Evolutionary conservation across 495 filamentous ascomycete species (phyloP), one percentile per base, ranked within the genome.

Genomic region (Cudoniella acicularis): DNA sequence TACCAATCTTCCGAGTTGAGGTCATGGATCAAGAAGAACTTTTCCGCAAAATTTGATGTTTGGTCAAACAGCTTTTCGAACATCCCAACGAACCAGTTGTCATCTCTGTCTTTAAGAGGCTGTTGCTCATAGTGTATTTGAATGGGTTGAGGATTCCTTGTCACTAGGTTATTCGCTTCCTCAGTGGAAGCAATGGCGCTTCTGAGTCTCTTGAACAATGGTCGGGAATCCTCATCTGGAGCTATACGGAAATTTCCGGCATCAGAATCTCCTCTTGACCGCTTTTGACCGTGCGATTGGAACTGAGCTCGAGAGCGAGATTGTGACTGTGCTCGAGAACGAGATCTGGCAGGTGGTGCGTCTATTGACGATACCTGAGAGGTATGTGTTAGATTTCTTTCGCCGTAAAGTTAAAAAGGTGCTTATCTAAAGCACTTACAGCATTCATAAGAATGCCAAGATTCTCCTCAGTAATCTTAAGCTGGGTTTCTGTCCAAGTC

Each of bases 1-100:
- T 42, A 58, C 41, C 50, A 57, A 6, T 62, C 43, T 8, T 56
- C 54, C 46, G 43, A 11, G 2, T 60, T 54, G 6, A 66, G 46
- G 40, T 63, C 46, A 42, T 61, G 64, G 4, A 60, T 17, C 0
- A 48, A 30, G 41, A 56, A 66, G 54, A 57, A 63, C 3, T 30
- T 45, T 3, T 18, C 17, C 8, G 22, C 49, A 22, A 61, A 58
- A 10, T 21, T 18, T 1, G 54, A 47, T 16, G 30, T 30, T 16
- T 52, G n/a, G 8, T 27, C 30, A 25, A 54, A 66, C 6, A 63
- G 41, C 9, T 43, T 42, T 13, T 49, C 40, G 49, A 66, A 61
- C 23, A 41, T 23, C 10, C 43, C 30, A 4, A 51, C 52, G 26
- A 25, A 66, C 57, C 60, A 66, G 2, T 52, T 45, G 24, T 66